phyloP scores from a whole-genome alignment of 495 filamentous ascomycete genomes.

The Aspergillus indologenus region DNA sequence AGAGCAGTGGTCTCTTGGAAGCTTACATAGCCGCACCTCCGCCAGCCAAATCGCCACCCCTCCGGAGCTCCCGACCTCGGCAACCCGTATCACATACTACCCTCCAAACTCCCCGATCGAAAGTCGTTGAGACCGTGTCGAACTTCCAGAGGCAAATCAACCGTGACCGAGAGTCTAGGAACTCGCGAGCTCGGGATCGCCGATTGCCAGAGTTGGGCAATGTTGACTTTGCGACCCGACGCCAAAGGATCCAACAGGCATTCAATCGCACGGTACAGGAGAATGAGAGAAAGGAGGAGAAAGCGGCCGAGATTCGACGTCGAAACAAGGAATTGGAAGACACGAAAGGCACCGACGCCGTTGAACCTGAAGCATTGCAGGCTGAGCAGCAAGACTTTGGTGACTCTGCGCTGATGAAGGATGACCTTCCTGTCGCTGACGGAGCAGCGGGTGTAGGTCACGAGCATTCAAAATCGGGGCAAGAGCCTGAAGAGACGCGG shows the following conservation, averaged over 20 bases:
- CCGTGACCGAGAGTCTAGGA: slow-evolving; percentile 28
- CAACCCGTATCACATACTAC: slow-evolving; percentile 74
- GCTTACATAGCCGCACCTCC: slow-evolving; percentile 65
- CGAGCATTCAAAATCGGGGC: background rate
- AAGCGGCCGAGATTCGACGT: slow-evolving; percentile 44
- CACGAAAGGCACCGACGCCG: slow-evolving; percentile 22
- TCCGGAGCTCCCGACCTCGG: slow-evolving; percentile 78
- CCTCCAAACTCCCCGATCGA: slow-evolving; percentile 59
- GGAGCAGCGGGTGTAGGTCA: background rate
- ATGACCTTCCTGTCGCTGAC: background rate
- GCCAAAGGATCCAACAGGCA: slow-evolving; percentile 74
- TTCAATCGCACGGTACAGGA: slow-evolving; percentile 75
- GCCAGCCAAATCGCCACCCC: slow-evolving; percentile 65
- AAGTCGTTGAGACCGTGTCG: slow-evolving; percentile 48
- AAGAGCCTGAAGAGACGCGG: slow-evolving; percentile 29
- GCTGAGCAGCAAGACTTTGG: background rate
- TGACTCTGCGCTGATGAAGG: background rate
- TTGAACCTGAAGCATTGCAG: slow-evolving; percentile 17
- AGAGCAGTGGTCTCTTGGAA: slow-evolving; percentile 51
- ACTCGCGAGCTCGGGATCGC: slow-evolving; percentile 38
- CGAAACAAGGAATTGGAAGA: slow-evolving; percentile 35
- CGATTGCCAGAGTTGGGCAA: slow-evolving; percentile 58
- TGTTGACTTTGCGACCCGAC: slow-evolving; percentile 74
- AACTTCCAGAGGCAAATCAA: slow-evolving; percentile 37
- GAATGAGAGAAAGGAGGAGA: slow-evolving; percentile 57